Evolutionary conservation across 495 filamentous ascomycete species (phyloP).

Genomic region (Pyronema domesticum): DNA sequence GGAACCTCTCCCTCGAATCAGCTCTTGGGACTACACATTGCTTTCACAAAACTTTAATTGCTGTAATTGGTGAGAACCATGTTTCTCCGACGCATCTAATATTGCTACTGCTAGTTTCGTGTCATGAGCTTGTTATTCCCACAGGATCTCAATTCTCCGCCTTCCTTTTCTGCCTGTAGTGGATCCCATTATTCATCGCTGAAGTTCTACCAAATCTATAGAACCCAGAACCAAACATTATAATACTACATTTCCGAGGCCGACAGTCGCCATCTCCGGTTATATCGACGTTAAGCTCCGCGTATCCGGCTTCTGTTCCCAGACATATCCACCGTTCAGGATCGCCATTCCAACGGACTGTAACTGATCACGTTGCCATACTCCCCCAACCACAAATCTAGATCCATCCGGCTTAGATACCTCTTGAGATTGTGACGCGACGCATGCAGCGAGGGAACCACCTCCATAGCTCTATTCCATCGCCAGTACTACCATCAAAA

Average conservation of each 20-base stretch:
- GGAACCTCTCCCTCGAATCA: no score
- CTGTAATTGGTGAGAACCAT: neutral
- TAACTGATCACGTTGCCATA: slow-evolving; percentile 1
- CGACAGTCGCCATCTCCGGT: neutral
- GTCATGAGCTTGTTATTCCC: neutral
- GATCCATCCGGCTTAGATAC: neutral
- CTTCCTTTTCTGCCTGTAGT: neutral
- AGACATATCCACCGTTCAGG: slow-evolving; percentile 1
- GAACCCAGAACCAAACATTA: neutral
- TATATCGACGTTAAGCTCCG: neutral
- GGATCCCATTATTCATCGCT: neutral
- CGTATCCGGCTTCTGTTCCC: neutral
- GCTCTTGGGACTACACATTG: no score
- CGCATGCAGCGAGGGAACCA: neutral
- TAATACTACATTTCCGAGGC: neutral
- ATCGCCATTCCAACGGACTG: neutral
- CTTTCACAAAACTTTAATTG: neutral
- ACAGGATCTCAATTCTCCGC: neutral
- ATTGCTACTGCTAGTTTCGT: neutral
- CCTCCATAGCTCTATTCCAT: neutral
- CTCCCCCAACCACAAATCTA: neutral
- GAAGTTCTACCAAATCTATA: neutral
- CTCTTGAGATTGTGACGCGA: neutral
- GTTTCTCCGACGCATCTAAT: neutral
- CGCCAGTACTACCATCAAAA: neutral